phyloP scores from a whole-genome alignment of 2,329 filamentous ascomycete genomes.

The Aspergillus calidoustus region DNA sequence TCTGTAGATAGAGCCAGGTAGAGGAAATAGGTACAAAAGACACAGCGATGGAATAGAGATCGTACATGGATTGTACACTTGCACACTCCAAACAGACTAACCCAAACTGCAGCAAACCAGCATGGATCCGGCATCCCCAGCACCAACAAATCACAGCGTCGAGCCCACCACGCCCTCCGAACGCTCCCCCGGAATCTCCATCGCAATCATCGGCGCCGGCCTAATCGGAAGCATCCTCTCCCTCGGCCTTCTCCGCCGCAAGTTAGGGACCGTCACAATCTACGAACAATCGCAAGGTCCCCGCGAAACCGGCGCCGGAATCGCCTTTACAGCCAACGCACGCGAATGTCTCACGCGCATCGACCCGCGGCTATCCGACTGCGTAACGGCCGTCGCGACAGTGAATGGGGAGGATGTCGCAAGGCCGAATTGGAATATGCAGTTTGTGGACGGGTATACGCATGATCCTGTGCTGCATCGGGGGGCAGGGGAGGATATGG shows the following conservation, averaged over 20 bases:
- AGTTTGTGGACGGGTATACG: conserved; percentile 33
- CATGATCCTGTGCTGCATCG: conserved; percentile 20
- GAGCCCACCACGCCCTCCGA: too few relatives aligned
- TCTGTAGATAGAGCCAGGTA: not conserved
- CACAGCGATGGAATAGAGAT: not conserved
- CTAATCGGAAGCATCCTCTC: conserved; percentile 33
- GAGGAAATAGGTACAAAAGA: conserved; percentile 7
- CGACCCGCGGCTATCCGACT: conserved; percentile 21
- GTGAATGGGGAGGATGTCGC: conserved; percentile 17
- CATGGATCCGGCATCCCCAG: not conserved
- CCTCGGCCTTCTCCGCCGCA: conserved; percentile 28
- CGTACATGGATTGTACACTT: not conserved
- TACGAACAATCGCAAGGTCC: conserved; percentile 31
- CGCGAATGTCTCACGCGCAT: conserved; percentile 29
- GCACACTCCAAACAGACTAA: not conserved
- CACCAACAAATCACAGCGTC: too few relatives aligned
- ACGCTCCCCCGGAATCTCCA: conserved; percentile 12
- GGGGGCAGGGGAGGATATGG: not conserved
- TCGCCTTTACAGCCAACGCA: conserved; percentile 30
- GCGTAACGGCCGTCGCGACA: conserved; percentile 20
- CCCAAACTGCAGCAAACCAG: not conserved
- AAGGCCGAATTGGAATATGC: conserved; percentile 26
- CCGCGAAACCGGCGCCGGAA: conserved; percentile 34
- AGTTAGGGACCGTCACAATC: conserved; percentile 27
- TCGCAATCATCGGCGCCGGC: conserved; percentile 38